These are phyloP conservation scores for Suillus cothurnatus DNA, from an alignment of 768 basidiomycete species.

Conservation along the genomic window DNA sequence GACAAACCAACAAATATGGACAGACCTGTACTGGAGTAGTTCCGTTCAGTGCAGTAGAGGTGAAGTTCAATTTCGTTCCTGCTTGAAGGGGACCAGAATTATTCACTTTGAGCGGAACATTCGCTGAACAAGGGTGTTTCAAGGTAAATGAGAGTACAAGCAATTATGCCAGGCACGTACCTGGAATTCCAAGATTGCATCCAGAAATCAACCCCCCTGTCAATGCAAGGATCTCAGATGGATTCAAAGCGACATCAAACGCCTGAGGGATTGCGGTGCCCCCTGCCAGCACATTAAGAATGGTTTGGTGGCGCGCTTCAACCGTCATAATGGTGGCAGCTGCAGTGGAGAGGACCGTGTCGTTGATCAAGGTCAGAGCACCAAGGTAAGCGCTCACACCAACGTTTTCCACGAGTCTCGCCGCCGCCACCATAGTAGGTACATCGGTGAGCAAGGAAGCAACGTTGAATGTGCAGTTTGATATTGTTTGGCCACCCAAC, in stretches of 20 bases:
- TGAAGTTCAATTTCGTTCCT: constrained; percentile 67
- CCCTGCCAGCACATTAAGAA: constrained; percentile 70
- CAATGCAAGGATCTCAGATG: constrained; percentile 70
- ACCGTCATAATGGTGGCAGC: constrained; percentile 76
- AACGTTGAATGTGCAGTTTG: constrained; percentile 71
- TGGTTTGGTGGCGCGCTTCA: constrained; percentile 82
- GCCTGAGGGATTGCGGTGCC: constrained; percentile 60
- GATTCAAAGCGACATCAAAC: constrained; percentile 74
- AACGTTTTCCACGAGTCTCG: constrained; percentile 74
- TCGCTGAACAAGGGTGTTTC: constrained; percentile 40
- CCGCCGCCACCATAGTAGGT: constrained; percentile 65
- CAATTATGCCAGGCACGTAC: constrained; percentile 35
- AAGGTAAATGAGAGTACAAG: background rate
- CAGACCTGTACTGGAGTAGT: constrained; percentile 45
- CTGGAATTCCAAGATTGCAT: constrained; percentile 61
- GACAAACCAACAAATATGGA: constrained; percentile 5
- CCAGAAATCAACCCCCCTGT: constrained; percentile 69
- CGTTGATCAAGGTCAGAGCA: constrained; percentile 61
- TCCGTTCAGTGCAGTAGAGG: constrained; percentile 55
- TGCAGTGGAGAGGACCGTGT: constrained; percentile 61
- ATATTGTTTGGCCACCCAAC: constrained; percentile 55
- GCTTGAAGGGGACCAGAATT: constrained; percentile 57
- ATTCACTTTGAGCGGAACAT: constrained; percentile 60
- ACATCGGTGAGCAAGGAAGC: constrained; percentile 63
- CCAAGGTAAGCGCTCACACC: constrained; percentile 81